phyloP scores from a whole-genome alignment of 2,329 filamentous ascomycete species.

The Phaeosphaeria sp. region DNA sequence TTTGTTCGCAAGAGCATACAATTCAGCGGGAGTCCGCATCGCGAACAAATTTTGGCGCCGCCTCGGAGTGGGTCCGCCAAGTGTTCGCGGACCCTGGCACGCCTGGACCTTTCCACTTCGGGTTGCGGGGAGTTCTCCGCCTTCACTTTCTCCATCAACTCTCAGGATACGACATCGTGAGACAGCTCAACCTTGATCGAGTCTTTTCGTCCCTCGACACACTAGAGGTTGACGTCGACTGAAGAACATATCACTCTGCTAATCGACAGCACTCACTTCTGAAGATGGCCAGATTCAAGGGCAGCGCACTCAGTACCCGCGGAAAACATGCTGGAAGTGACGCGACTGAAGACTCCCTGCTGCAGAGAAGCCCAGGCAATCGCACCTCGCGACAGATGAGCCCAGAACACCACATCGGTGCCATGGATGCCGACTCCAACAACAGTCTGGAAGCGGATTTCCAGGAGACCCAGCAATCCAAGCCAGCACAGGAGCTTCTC shows the following conservation, averaged over 20 bases:
- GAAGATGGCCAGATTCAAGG: neutral
- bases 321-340: neutral
- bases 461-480: slow-evolving; percentile 8
- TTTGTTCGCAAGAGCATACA: slow-evolving; percentile 7
- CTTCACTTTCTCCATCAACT: neutral
- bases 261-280: slow-evolving; percentile 21
- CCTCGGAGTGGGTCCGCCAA: slow-evolving; percentile 26
- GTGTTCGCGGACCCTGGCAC: slow-evolving; percentile 32
- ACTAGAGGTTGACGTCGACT: slow-evolving; percentile 6
- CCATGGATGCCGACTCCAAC: slow-evolving; percentile 5
- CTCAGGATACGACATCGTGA: neutral
- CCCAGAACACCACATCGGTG: slow-evolving; percentile 6
- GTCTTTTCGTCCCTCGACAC: neutral
- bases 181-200: neutral
- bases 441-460: slow-evolving; percentile 6
- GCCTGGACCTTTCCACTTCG: neutral
- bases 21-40: slow-evolving; percentile 22
- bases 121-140: slow-evolving; percentile 18
- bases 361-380: neutral
- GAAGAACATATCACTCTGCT: slow-evolving; percentile 10
- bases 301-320: neutral
- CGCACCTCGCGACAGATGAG: slow-evolving; percentile 6
- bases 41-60: slow-evolving; percentile 36
- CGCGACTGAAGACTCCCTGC: neutral
- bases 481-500: slow-evolving; percentile 21